phyloP scores from a whole-genome alignment of 768 basidiomycete species.

The Stropharia rugosoannulata region DNA sequence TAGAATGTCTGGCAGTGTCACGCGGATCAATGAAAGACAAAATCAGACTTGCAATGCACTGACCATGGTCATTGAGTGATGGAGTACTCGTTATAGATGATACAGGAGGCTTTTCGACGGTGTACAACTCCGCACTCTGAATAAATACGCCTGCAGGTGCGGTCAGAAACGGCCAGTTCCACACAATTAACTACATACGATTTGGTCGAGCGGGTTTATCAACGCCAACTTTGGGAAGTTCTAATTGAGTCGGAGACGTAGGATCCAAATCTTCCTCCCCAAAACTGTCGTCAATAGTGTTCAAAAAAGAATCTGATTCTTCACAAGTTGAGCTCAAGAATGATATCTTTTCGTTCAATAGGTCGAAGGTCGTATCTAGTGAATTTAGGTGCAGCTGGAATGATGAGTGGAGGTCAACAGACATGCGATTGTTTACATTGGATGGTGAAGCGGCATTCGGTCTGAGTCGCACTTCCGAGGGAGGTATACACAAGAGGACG shows the following conservation, averaged over 20 bases:
- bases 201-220: too few species aligned
- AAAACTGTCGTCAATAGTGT: constrained; percentile 40
- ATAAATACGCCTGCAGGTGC: too few species aligned
- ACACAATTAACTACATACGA: too few species aligned
- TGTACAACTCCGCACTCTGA: too few species aligned
- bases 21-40: too few species aligned
- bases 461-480: constrained; percentile 24
- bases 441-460: constrained; percentile 19
- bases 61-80: too few species aligned
- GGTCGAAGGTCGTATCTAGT: constrained; percentile 47
- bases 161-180: too few species aligned
- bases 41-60: too few species aligned
- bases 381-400: constrained; percentile 47
- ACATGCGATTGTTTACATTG: constrained; percentile 31
- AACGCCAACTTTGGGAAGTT: neutral
- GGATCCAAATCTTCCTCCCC: constrained; percentile 25
- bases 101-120: too few species aligned
- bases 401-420: constrained; percentile 45
- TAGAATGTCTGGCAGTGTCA: neutral
- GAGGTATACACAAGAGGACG: constrained; percentile 2
- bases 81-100: too few species aligned
- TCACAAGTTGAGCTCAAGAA: constrained; percentile 35
- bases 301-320: constrained; percentile 32
- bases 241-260: neutral
- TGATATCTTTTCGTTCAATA: constrained; percentile 52